Evolutionary conservation across 2,329 filamentous ascomycete genomes (phyloP), one percentile per base, ranked within the genome.

Genomic region (Drechslera avenae): DNA sequence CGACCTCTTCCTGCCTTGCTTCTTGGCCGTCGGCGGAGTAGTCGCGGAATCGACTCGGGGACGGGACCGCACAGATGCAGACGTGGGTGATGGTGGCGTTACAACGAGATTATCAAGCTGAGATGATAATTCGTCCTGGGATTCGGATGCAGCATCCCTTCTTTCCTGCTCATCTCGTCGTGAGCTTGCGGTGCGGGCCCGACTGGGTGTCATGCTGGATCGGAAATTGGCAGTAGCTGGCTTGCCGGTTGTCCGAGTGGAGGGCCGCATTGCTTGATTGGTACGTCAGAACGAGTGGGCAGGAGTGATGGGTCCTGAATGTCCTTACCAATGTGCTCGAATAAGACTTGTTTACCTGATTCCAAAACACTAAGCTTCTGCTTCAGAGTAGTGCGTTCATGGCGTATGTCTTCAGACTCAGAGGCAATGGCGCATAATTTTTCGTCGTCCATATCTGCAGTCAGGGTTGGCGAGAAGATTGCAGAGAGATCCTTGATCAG

Each of bases 321-420:
- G 5, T n/a, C 34, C 34, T 46, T 56, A 45, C 57, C 50, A 3
- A 57, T 57, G 32, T 66, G 57, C n/a, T 54, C 46, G 33, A 55
- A 46, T 4, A 66, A 28, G 8, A 60, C 50, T 4, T 42, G 30
- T 33, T 61, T 64, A 26, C 59, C 59, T 10, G 23, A 31, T 42
- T 50, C 26, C 12, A 66, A 45, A 30, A 47, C 55, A 6, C 40
- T 35, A 3, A 66, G 39, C 37, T 57, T 64, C 36, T 60, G 19
- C 23, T 37, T 49, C 30, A 64, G 43, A 1, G 32, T 23, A 3
- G 31, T 28, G 6, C 65, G 65, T 30, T 62, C 39, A 9, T 23
- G 32, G 7, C 54, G 52, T 14, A 55, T 50, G 5, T 65, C 63
- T n/a, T 60, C 54, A 1, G 60, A 62, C 39, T 69, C 68, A 1